phyloP scores from a whole-genome alignment of 352 stramenopile species.

The Elongisporangium anandrum region DNA sequence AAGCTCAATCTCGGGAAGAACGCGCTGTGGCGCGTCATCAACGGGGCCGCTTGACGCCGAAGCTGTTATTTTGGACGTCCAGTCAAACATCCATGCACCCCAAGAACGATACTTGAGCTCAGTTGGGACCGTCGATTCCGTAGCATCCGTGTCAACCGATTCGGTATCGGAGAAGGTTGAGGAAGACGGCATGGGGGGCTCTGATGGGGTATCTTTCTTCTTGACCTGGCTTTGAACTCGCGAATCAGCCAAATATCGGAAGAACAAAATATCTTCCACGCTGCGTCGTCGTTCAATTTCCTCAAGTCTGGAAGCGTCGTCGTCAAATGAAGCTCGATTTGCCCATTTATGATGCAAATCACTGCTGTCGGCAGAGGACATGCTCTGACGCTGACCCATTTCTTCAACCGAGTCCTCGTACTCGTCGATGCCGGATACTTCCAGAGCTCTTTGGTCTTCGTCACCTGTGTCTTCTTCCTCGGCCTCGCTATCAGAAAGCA shows the following conservation, averaged over 20 bases:
- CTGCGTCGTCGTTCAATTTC: conserved; percentile 67
- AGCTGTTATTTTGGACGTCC: conserved; percentile 66
- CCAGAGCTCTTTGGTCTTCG: conserved; percentile 5
- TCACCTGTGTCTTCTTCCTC: conserved; percentile 31
- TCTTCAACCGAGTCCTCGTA: conserved; percentile 7
- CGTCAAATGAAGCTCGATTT: conserved; percentile 4
- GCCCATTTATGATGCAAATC: neutral
- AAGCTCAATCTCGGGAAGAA: conserved; percentile 77
- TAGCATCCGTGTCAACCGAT: conserved; percentile 74
- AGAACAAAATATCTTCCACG: conserved; percentile 83
- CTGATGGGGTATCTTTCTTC: conserved; percentile 17
- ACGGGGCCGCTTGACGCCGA: conserved; percentile 21
- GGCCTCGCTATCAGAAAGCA: conserved; percentile 54
- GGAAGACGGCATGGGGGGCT: conserved; percentile 42
- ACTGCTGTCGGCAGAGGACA: conserved; percentile 1
- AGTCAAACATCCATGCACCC: conserved; percentile 85
- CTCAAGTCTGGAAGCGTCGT: conserved; percentile 33
- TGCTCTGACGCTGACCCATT: conserved; percentile 6
- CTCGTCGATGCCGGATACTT: conserved; percentile 5
- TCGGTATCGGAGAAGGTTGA: conserved; percentile 64
- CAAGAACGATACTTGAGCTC: conserved; percentile 76
- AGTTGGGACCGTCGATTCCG: conserved; percentile 61
- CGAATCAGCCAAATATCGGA: conserved; percentile 75
- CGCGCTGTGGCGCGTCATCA: conserved; percentile 26
- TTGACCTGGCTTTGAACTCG: conserved; percentile 28